These are phyloP conservation scores for Teratosphaeria gauchensis DNA, from an alignment of 2,329 filamentous ascomycete species.

Conservation along the genomic window DNA sequence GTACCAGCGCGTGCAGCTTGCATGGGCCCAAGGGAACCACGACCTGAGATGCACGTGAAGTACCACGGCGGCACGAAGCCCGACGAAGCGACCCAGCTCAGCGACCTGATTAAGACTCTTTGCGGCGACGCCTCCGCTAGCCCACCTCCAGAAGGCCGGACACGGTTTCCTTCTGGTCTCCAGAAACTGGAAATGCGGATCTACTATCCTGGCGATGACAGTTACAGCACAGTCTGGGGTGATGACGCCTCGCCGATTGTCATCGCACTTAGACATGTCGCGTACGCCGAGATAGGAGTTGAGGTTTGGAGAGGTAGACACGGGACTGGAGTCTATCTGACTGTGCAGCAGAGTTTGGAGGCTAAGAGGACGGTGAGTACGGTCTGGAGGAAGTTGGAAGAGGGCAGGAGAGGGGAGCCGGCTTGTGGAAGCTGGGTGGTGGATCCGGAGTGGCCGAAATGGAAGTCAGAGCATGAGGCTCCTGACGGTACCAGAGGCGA, in stretches of 20 bases:
- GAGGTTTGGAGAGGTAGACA: constrained; percentile 24
- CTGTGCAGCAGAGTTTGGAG: constrained; percentile 9
- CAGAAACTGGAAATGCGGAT: constrained; percentile 30
- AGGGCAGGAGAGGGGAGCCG: constrained; percentile 18
- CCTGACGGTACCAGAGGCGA: neutral
- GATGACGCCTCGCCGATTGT: constrained; percentile 29
- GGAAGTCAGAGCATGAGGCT: constrained; percentile 3
- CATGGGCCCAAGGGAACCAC: constrained; percentile 2
- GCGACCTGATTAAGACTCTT: constrained; percentile 23
- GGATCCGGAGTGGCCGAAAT: constrained; percentile 22
- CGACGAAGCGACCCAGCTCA: constrained; percentile 23
- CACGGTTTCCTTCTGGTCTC: constrained; percentile 4
- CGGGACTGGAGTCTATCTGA: constrained; percentile 25
- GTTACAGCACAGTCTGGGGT: constrained; percentile 30
- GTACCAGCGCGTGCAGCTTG: constrained; percentile 11
- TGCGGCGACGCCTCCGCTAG: constrained; percentile 18
- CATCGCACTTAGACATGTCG: constrained; percentile 29
- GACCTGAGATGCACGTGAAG: constrained; percentile 1
- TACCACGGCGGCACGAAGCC: constrained; percentile 12
- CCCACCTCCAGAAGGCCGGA: neutral
- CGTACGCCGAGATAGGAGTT: constrained; percentile 28
- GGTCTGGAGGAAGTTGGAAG: constrained; percentile 23
- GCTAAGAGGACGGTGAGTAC: constrained; percentile 19
- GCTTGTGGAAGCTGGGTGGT: constrained; percentile 21
- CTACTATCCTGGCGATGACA: constrained; percentile 30